Percentiles rank a stretch among this genome's conserved stretches.
These are phyloP conservation scores for Termitomyces titanicus DNA, from an alignment of 768 basidiomycete species.

Conservation along the genomic window DNA sequence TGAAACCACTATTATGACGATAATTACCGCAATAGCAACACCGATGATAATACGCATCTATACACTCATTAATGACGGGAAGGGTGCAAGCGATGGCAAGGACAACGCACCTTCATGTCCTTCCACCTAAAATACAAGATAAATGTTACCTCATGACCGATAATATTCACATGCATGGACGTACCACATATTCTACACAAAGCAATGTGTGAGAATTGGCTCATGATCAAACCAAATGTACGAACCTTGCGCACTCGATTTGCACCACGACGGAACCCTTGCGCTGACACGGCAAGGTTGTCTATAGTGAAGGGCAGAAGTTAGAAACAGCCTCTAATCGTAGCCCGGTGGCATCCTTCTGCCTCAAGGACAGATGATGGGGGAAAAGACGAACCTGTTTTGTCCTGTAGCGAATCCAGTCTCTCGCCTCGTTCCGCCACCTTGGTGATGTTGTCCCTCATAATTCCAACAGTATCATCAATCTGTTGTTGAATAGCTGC, in stretches of 20 bases:
- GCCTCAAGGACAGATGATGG: not conserved
- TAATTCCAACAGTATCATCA: constrained; percentile 94
- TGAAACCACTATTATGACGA: constrained; percentile 94
- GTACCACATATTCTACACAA: constrained; percentile 83
- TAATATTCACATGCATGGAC: constrained; percentile 23
- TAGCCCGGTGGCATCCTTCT: not conserved
- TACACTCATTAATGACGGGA: constrained; percentile 1
- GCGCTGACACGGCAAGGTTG: constrained; percentile 96
- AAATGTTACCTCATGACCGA: constrained; percentile 12
- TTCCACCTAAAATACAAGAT: constrained; percentile 69
- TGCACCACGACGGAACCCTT: constrained; percentile 96
- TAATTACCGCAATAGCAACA: constrained; percentile 82
- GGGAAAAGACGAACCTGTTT: constrained; percentile 72
- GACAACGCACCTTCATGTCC: constrained; percentile 80
- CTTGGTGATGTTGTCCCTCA: constrained; percentile 97
- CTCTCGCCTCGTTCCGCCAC: constrained; percentile 94
- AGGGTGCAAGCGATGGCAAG: not conserved
- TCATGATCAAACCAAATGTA: constrained; percentile 10
- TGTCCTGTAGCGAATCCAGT: constrained; percentile 92
- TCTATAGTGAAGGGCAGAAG: constrained; percentile 43
- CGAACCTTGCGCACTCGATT: constrained; percentile 95
- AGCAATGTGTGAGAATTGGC: constrained; percentile 7
- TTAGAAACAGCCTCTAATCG: constrained; percentile 2
- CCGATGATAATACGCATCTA: constrained; percentile 98
- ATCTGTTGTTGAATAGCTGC: constrained; percentile 97